Conservation (phyloP, 140 eudicot species). For the Erigeron philadelphicus region DNA sequence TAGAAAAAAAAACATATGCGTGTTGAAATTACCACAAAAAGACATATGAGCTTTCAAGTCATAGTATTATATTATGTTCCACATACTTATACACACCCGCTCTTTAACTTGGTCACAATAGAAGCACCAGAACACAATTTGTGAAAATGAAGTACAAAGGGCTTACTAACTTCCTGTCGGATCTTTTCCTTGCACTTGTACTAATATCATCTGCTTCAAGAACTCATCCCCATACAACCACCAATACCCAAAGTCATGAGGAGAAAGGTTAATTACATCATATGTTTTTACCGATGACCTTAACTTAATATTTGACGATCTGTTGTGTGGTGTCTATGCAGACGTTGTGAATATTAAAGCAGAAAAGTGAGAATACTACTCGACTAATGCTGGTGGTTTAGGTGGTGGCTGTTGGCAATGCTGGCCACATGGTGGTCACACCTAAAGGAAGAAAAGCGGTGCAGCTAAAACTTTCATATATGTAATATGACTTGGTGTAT, state of each 20-base stretch:
- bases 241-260: not conserved
- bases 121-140: not conserved
- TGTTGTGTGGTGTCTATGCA: slow-evolving; percentile 10
- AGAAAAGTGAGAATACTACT: not conserved
- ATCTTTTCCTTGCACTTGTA: slow-evolving; percentile 8
- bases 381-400: not conserved
- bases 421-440: slow-evolving; percentile 3
- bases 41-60: not conserved
- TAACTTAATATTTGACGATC: not conserved
- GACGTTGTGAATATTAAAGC: slow-evolving; percentile 7
- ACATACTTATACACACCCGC: not conserved
- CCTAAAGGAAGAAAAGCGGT: not conserved
- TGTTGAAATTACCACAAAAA: too few relatives aligned
- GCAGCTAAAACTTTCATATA: not conserved
- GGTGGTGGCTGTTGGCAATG: slow-evolving; percentile 14
- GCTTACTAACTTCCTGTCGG: not conserved
- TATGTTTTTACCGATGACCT: not conserved
- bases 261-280: not conserved
- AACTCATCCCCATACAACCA: slow-evolving; percentile 2
- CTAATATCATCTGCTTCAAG: slow-evolving; percentile 14
- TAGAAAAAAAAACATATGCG: too few relatives aligned
- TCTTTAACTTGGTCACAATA: slow-evolving; percentile 5
- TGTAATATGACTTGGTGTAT: not conserved
- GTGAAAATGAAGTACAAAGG: slow-evolving; percentile 14
- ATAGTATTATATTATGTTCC: not conserved